Base-by-base conservation (phyloP, 257 asterid species). In the Scutellaria galericulata region DNA sequence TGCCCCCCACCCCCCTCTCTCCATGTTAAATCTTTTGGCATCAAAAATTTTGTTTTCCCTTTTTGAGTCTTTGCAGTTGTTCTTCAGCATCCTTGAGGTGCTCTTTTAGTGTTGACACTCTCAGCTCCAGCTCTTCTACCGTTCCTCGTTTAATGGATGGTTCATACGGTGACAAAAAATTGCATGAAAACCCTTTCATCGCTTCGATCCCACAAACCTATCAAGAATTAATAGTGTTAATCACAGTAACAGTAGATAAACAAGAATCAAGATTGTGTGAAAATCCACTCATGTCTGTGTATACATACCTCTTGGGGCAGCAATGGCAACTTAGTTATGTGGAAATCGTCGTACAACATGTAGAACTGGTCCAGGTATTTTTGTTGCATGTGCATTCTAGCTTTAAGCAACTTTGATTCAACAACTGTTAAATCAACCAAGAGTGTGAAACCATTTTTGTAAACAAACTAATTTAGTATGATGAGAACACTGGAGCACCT, bases 181-280 rank as follows among this genome's bases (percentile, higher is more conserved):
- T 75, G 67, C 11, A 52, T 0, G 99, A 94, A 80, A 91, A 91
- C 13, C 80, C 80, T 73, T 80, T 83, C 89, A 94, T 72, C 11
- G 97, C 97, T 9, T 91, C 93, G 24, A 89, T 80, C 46, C 99
- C 99, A 68, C 96, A 88, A 75, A 91, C 97, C 97, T 94, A 77
- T 47, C 47, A 46, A 76, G 50, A 5, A 5, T 18, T 44, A n/a
- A 27, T 11, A 40, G 52, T 72, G 52, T 72, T 59, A 51, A 68
- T 47, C 18, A 58, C 61, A 9, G 48, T 3, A 37, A 46, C n/a
- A 41, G 44, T 42, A 39, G 51, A 57, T 54, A 40, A 64, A 27
- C 9, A 27, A 18, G 18, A 63, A 46, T 45, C 41, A 56, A 4
- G 46, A 7, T 6, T 54, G 51, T 18, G 18, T 18, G 18, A 7